phyloP scores from a whole-genome alignment of 768 basidiomycete genomes.

The button mushroom (Agaricus bisporus) region DNA sequence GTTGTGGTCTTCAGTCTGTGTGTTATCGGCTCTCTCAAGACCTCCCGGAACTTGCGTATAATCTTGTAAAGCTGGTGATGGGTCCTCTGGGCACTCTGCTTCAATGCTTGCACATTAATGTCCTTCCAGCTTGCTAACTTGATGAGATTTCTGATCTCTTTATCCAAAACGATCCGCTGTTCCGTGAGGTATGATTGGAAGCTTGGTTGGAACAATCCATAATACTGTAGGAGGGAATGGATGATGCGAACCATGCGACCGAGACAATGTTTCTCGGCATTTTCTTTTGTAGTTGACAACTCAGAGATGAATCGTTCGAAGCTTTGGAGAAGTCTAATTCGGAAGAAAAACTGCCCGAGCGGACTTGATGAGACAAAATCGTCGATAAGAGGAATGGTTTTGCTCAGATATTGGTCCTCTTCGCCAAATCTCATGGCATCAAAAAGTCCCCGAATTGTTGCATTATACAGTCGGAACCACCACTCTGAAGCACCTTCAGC shows the following conservation, averaged over 20 bases:
- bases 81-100: conserved; percentile 83
- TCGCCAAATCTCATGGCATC: conserved; percentile 32
- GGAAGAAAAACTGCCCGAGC: conserved; percentile 74
- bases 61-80: conserved; percentile 89
- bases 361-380: conserved; percentile 70
- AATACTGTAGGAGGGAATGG: conserved; percentile 54
- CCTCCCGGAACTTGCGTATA: conserved; percentile 86
- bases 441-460: conserved; percentile 57
- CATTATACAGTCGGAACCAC: conserved; percentile 91
- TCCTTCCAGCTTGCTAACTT: conserved; percentile 99
- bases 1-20: conserved; percentile 31
- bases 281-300: conserved; percentile 27
- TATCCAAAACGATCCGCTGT: conserved; percentile 63
- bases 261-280: conserved; percentile 27
- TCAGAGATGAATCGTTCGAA: conserved; percentile 50
- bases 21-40: conserved; percentile 67
- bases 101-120: conserved; percentile 88
- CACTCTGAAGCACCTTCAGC: conserved; percentile 49
- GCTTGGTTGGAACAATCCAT: conserved; percentile 47
- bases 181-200: conserved; percentile 43
- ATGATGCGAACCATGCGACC: conserved; percentile 53
- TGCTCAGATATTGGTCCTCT: conserved; percentile 47
- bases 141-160: conserved; percentile 78
- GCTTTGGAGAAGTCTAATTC: conserved; percentile 61
- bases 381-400: conserved; percentile 72